These are phyloP conservation scores for Nakazawaea ambrosiae DNA, from an alignment of 805 yeast species.

Conservation along the genomic window DNA sequence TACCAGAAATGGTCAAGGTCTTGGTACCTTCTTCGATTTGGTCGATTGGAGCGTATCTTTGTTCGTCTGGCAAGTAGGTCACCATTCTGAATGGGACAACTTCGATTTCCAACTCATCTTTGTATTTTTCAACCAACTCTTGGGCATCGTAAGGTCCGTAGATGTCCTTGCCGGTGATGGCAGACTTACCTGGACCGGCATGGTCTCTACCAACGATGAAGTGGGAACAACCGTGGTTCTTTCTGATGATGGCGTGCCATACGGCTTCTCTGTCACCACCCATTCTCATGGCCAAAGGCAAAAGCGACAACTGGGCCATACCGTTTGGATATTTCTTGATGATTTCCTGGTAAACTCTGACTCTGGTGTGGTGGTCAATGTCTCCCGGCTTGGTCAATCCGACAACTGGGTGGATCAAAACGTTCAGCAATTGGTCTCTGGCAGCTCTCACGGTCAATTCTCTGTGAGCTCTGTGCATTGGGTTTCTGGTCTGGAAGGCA, in stretches of 20 bases:
- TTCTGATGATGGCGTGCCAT: constrained; percentile 96
- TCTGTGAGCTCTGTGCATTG: constrained; percentile 98
- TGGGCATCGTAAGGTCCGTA: constrained; percentile 98
- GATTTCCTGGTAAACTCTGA: constrained; percentile 87
- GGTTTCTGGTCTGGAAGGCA: constrained; percentile 97
- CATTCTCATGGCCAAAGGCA: constrained; percentile 98
- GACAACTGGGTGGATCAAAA: constrained; percentile 93
- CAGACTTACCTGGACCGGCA: constrained; percentile 86
- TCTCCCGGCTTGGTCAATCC: constrained; percentile 97
- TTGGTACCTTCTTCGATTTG: constrained; percentile 72
- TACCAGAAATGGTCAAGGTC: constrained; percentile 90
- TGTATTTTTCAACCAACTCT: constrained; percentile 69
- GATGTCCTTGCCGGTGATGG: constrained; percentile 86
- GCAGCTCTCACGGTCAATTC: constrained; percentile 96
- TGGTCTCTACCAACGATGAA: constrained; percentile 98
- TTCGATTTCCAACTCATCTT: constrained; percentile 75
- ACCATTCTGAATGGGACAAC: constrained; percentile 97
- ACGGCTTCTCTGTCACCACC: constrained; percentile 98
- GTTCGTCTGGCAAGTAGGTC: constrained; percentile 91
- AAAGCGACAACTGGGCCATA: constrained; percentile 79
- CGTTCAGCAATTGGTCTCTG: constrained; percentile 80
- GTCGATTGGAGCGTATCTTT: constrained; percentile 92
- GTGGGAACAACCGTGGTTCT: constrained; percentile 94
- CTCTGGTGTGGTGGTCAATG: constrained; percentile 96
- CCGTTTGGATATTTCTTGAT: constrained; percentile 92